Evolutionary conservation across 2,329 filamentous ascomycete species (phyloP).

Genomic region (Thermothelomyces thermophilus): DNA sequence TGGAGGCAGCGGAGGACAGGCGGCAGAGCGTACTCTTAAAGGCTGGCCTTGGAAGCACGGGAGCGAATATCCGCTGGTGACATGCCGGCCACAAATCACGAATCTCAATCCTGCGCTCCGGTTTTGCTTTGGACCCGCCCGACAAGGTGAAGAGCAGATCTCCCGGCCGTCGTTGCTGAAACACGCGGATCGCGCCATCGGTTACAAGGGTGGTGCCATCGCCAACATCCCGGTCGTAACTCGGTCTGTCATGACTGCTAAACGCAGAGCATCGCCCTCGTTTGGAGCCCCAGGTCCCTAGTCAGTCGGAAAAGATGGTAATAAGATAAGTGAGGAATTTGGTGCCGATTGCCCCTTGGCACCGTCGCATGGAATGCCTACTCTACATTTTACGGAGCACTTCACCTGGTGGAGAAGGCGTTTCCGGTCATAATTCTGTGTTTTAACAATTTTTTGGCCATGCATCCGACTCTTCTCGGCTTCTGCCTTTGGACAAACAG

Average conservation of each 20-base stretch:
- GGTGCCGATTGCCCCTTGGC: neutral
- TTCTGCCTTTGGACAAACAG: too few species aligned
- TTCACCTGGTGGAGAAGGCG: too few species aligned
- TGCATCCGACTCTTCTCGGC: too few species aligned
- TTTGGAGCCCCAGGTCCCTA: neutral
- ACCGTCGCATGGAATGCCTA: slow-evolving; percentile 4
- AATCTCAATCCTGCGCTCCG: slow-evolving; percentile 9
- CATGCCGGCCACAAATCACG: slow-evolving; percentile 21
- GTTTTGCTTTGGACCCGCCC: neutral
- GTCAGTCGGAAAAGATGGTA: neutral
- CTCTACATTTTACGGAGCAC: too few species aligned
- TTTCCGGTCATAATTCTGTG: too few species aligned
- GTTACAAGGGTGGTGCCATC: slow-evolving; percentile 25
- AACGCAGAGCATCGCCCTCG: neutral
- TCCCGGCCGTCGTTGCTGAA: slow-evolving; percentile 11
- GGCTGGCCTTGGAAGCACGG: neutral
- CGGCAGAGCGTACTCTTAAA: neutral
- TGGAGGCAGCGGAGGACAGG: neutral
- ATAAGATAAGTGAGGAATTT: neutral
- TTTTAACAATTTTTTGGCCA: too few species aligned
- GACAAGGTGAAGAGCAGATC: neutral
- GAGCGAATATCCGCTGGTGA: slow-evolving; percentile 16
- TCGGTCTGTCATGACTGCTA: neutral
- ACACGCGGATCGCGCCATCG: slow-evolving; percentile 26
- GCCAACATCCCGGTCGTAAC: slow-evolving; percentile 1